phyloP scores from a whole-genome alignment of 345 rosid species.

The Eucalyptus leucophloia region DNA sequence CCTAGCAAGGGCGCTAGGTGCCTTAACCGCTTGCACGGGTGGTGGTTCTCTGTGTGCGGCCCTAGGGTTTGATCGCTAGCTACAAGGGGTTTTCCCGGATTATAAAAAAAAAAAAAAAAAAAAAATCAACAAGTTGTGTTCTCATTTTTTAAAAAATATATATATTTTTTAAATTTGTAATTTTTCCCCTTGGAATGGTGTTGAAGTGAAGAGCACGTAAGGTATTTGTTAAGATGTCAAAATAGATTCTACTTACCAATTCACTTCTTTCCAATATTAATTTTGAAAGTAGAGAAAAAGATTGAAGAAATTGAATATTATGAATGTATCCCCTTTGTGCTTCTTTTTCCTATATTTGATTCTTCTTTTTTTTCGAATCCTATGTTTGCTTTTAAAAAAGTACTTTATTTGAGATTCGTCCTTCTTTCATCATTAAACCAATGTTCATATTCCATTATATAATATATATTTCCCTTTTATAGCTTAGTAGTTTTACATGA shows the following conservation, averaged over 20 bases:
- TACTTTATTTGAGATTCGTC: background rate
- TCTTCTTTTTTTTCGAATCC: background rate
- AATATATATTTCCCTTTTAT: background rate
- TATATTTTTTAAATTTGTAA: background rate
- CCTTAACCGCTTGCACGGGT: too few relatives aligned
- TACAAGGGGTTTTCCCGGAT: too few relatives aligned
- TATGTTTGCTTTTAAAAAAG: background rate
- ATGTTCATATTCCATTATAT: background rate
- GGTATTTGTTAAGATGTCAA: background rate
- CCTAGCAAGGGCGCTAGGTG: too few relatives aligned
- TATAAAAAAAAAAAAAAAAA: too few relatives aligned
- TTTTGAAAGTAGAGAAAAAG: background rate
- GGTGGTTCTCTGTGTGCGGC: too few relatives aligned
- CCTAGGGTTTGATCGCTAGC: too few relatives aligned
- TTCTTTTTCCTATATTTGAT: background rate
- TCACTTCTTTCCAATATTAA: background rate
- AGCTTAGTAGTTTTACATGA: background rate
- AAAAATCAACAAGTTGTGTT: background rate
- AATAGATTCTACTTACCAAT: background rate
- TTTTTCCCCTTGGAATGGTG: background rate
- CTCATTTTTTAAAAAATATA: background rate
- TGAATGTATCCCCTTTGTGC: fast-evolving
- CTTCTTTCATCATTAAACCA: background rate
- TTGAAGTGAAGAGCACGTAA: background rate
- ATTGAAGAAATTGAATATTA: background rate